Base-by-base conservation (phyloP, 768 basidiomycete species). In the Saitozyma sp. region DNA sequence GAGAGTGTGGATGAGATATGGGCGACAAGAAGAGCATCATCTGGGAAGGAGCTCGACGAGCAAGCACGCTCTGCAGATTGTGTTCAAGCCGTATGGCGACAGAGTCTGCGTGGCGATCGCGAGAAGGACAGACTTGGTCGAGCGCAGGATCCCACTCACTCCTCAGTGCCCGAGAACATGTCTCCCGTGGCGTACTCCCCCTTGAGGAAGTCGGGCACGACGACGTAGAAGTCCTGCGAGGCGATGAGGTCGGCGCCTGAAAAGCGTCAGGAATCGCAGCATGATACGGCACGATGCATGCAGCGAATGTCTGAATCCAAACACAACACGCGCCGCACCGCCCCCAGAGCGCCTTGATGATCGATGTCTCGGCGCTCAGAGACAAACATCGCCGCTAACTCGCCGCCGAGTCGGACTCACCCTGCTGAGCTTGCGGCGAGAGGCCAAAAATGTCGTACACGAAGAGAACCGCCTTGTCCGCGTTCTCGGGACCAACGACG, bases 151-250 rank as follows among this genome's bases (percentile, higher is more conserved):
- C 82, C 16, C 43, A 78, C 61, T 80, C 82, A 55, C 77, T 75
- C 74, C 84, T 84, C 62, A 83, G 83, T 67, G 41, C 86, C 85
- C 11, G 84, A 84, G 73, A 82, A 86, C 66, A 82, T 80, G 19
- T 82, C 82, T 8, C 76, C 56, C 2, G 84, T 82, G 70, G 83
- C 86, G 1, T 85, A 81, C 40, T 75, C 75, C 39, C 83, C 77
- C 9, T 84, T 83, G 70, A 87, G 85, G 75, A 87, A 85, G 77
- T 88, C 86, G 48, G 87, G 87, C 84, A 88, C 86, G 70, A 85
- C 81, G 39, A 88, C 85, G 17, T 81, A 82, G 42, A 84, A 84
- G 6, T 84, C 83, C 42, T 86, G 76, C 9, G 83, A 78, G 2
- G 86, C 85, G 56, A 88, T 79, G 45, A 88, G 84, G 69, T 88